A percentile compares a stretch with the other conserved stretches of the same genome.
phyloP scores from a whole-genome alignment of 768 basidiomycete genomes.

The Rhizopogon salebrosus region DNA sequence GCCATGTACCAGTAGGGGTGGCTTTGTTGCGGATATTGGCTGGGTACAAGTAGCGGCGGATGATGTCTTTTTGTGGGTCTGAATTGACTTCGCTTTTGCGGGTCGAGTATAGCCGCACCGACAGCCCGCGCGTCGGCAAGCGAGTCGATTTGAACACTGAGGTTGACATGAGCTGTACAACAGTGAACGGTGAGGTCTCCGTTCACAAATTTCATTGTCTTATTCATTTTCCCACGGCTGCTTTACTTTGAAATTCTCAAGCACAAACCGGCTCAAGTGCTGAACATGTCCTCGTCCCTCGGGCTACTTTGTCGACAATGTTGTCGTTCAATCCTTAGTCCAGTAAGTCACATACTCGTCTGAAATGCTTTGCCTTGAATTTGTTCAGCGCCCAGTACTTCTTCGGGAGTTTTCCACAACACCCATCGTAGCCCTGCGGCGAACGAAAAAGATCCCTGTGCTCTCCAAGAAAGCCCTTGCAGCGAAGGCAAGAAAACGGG shows the following conservation, averaged over 20 bases:
- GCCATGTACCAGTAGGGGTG: conserved; percentile 79
- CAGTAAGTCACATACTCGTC: conserved; percentile 15
- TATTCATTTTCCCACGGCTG: conserved; percentile 19
- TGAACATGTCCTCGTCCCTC: conserved; percentile 17
- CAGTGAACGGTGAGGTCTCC: neutral
- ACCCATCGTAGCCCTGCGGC: conserved; percentile 36
- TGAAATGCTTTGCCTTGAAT: neutral
- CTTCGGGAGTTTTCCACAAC: conserved; percentile 51
- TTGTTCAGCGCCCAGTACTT: conserved; percentile 1
- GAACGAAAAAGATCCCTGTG: conserved; percentile 50
- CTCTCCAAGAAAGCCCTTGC: conserved; percentile 70
- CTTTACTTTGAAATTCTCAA: conserved; percentile 3
- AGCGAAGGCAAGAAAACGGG: conserved; percentile 57
- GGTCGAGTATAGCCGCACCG: conserved; percentile 39
- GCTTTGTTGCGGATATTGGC: conserved; percentile 63
- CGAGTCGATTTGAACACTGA: conserved; percentile 34
- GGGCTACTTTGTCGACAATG: conserved; percentile 23
- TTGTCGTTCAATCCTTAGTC: conserved; percentile 8
- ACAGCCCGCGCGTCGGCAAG: conserved; percentile 16
- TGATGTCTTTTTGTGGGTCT: conserved; percentile 65
- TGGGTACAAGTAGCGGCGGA: conserved; percentile 80
- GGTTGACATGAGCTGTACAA: conserved; percentile 21
- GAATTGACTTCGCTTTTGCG: conserved; percentile 18
- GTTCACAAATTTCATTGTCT: neutral
- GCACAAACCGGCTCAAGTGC: neutral